Evolutionary conservation across 306 rosid genomes (phyloP), one percentile per base, ranked within the genome.

Genomic region (Geum urbanum): DNA sequence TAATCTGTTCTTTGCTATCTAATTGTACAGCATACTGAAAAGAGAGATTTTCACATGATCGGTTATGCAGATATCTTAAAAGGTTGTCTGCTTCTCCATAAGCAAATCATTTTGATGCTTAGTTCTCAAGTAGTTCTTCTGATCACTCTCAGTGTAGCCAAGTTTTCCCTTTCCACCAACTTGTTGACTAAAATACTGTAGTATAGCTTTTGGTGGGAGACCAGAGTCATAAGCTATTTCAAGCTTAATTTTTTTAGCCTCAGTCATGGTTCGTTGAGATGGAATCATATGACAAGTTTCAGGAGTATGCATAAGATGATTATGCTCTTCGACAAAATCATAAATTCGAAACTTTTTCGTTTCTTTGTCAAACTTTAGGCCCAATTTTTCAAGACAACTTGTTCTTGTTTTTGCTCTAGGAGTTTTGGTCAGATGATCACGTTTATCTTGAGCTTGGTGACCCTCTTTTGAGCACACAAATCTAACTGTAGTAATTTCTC

Each of bases 31-130:
- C 27, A 24, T 2, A 24, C 27, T 24, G 27, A 24, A 24, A 24
- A 24, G 27, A 24, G 27, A 2, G 27, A 24, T 24, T 24, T 24
- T 24, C 2, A 24, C 27, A 24, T 24, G 1, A 24, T 24, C 27
- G 2, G 27, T 24, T 24, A 24, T 24, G 27, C 2, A 24, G 27
- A 35, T 60, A 60, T 22, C 8, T 37, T 1, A 60, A 16, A 6
- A 37, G 20, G 46, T 20, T 24, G 27, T 24, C 11, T 12, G 46
- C 66, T 60, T 60, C 66, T 40, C 66, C 65, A 60, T 60, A 60
- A 12, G n/a, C 46, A 60, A 5, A 1, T 60, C 45, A 0, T 2
- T 27, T 7, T 60, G 11, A 24, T 19, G 18, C 45, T 24, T 60
- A 60, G 8, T 60, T 37, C 22, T 35, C 6, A 60, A 39, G 14